Evolutionary conservation across 2,329 filamentous ascomycete genomes (phyloP).

Genomic region (Orbilia blumenaviensis): DNA sequence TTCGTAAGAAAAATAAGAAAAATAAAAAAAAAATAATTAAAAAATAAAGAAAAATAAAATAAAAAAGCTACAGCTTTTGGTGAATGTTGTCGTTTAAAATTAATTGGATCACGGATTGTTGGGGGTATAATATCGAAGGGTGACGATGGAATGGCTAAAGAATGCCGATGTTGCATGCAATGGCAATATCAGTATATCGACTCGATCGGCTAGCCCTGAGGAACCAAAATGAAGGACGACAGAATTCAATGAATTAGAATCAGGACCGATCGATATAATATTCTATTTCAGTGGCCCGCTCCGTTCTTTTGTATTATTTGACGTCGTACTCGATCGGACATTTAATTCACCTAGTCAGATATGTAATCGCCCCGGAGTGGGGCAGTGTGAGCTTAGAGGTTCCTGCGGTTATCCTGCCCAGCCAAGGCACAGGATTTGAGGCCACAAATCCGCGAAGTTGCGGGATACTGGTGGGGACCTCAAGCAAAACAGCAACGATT

Average conservation of each 20-base stretch:
- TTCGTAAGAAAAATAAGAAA: too few relatives aligned
- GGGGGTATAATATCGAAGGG: conserved; percentile 27
- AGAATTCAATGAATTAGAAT: conserved; percentile 1
- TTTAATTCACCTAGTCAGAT: conserved; percentile 31
- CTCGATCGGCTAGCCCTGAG: background rate
- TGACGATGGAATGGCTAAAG: conserved; percentile 31
- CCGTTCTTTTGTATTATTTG: conserved; percentile 27
- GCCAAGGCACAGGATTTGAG: conserved; percentile 6
- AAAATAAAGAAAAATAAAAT: too few relatives aligned
- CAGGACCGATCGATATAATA: conserved; percentile 16
- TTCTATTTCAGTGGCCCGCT: background rate
- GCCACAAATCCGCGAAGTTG: conserved; percentile 31
- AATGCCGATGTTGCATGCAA: conserved; percentile 28
- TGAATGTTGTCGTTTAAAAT: background rate
- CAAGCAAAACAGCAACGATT: conserved; percentile 7
- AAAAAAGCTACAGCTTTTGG: background rate
- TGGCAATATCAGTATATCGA: too few relatives aligned
- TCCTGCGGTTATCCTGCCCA: conserved; percentile 1
- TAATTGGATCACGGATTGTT: conserved; percentile 10
- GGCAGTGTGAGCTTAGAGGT: too few relatives aligned
- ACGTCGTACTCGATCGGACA: conserved; percentile 43
- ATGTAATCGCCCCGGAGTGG: too few relatives aligned
- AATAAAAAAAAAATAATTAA: too few relatives aligned
- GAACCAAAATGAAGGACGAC: conserved; percentile 19
- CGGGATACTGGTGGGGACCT: conserved; percentile 32